phyloP scores from a whole-genome alignment of 441 rosid species.

The Populus tomentosa region DNA sequence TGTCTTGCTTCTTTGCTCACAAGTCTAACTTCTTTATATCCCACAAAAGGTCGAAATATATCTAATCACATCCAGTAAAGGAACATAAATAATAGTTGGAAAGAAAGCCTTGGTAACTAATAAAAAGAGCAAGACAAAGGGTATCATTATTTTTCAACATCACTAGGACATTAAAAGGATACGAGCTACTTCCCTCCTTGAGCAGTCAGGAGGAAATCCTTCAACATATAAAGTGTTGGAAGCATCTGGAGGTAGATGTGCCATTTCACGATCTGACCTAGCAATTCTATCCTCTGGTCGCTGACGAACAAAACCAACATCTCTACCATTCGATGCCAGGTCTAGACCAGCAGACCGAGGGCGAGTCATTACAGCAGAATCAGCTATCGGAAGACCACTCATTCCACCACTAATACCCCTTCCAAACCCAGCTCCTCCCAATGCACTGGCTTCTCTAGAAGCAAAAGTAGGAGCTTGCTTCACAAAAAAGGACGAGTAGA shows the following conservation, averaged over 20 bases:
- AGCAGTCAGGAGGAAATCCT: slow-evolving; percentile 71
- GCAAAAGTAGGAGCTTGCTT: slow-evolving; percentile 57
- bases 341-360: slow-evolving; percentile 41
- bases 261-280: slow-evolving; percentile 40
- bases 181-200: slow-evolving; percentile 83
- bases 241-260: slow-evolving; percentile 66
- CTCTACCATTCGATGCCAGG: slow-evolving; percentile 43
- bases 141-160: slow-evolving; percentile 6
- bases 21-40: slow-evolving; percentile 73
- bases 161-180: slow-evolving; percentile 39
- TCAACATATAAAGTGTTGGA: slow-evolving; percentile 75
- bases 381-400: slow-evolving; percentile 37
- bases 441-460: slow-evolving; percentile 49
- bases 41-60: slow-evolving; percentile 80
- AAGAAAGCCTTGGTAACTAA: background rate
- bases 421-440: slow-evolving; percentile 37
- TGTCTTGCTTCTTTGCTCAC: slow-evolving; percentile 71
- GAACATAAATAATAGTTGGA: slow-evolving; percentile 14
- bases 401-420: slow-evolving; percentile 35
- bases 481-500: slow-evolving; percentile 22
- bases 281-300: slow-evolving; percentile 30
- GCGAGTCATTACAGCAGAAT: slow-evolving; percentile 38
- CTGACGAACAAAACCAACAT: slow-evolving; percentile 33
- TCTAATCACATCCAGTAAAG: slow-evolving; percentile 44
- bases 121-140: background rate